Evolutionary conservation across 208 protist genomes (phyloP), one percentile per base, ranked within the genome.

Genomic region (Leishmania amazonensis): DNA sequence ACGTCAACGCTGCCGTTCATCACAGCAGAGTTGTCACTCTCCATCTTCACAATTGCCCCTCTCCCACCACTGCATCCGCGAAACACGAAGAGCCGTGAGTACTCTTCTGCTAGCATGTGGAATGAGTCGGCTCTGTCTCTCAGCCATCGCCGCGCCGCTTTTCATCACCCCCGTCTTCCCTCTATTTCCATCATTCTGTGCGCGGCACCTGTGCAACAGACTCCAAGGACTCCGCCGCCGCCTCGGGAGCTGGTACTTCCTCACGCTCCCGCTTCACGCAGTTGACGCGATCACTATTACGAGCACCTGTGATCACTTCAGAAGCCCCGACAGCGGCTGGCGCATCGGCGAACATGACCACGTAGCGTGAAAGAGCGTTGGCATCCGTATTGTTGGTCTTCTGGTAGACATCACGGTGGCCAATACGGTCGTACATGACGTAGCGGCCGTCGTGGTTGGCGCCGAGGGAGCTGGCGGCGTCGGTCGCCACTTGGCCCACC

Each of bases 391-490:
- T 89, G 49, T 89, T 85, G 19, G 93, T 90, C 78, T 96, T 96
- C 21, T 87, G 86, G 80, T 90, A 96, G 65, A 91, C 75, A 75
- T 91, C 85, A 21, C 89, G 86, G 57, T 88, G 65, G 21, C 89
- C 91, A 17, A 96, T 75, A 54, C 93, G 93, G 62, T 92, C 84
- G 85, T 96, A 96, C 31, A 88, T 87, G 42, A 88, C 78, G 82
- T 92, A 90, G 51, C 81, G 77, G 74, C 93, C 90, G 70, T 94
- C 87, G 17, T 77, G 35, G 80, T 88, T 94, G 45, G 87, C 64
- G 51, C 85, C 80, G 64, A 84, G 67, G 15, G 67, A 35, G 78
- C 28, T n/a, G 82, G 85, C 81, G 40, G 79, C 81, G 68, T 83
- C 67, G 31, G 72, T 72, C 53, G 60, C 40, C 40, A 51, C 62